A percentile compares a stretch with the other conserved stretches of the same genome.
phyloP scores from a whole-genome alignment of 305 asterid species.

The Fraxinus albicans region DNA sequence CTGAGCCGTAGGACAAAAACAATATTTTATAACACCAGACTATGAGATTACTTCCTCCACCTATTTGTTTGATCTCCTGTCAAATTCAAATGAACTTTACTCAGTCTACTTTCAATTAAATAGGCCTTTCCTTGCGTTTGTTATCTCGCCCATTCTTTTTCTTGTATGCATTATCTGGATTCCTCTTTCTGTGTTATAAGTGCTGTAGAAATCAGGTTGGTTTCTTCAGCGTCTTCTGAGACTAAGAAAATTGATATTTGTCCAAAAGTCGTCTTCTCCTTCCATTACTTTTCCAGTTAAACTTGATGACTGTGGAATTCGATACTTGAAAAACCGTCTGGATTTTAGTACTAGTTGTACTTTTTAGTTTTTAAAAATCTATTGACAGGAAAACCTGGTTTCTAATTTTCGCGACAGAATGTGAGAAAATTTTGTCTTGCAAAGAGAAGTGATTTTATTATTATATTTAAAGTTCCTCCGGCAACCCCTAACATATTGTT shows the following conservation, averaged over 20 bases:
- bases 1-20: neutral
- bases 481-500: neutral
- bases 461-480: neutral
- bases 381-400: neutral
- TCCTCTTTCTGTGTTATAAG: neutral
- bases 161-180: neutral
- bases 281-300: constrained; percentile 1
- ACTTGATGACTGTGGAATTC: neutral
- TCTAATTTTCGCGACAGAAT: neutral
- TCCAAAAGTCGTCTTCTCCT: neutral
- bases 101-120: neutral
- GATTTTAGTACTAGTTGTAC: neutral
- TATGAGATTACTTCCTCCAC: neutral
- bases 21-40: neutral
- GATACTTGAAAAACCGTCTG: neutral
- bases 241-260: neutral
- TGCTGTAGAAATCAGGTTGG: neutral
- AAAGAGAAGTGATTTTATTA: neutral
- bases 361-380: neutral
- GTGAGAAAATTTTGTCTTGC: neutral
- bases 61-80: neutral
- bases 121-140: neutral
- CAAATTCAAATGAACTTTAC: neutral
- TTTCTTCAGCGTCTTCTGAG: neutral
- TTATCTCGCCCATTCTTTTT: neutral